Conservation (phyloP, 2,329 filamentous ascomycete genomes). For the Claviceps pazoutovae region DNA sequence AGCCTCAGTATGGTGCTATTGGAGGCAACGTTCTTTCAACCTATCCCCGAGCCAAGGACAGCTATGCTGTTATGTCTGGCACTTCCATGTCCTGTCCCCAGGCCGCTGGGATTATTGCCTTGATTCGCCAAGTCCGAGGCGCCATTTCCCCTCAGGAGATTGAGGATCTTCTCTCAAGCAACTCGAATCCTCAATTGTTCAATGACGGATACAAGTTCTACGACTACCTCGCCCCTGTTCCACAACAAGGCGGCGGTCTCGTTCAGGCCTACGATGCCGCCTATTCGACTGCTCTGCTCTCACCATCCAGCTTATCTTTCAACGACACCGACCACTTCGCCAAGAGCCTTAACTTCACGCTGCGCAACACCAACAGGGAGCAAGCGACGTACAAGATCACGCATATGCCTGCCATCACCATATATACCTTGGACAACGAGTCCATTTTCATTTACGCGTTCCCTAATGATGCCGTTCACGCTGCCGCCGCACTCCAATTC, state of each 20-base stretch:
- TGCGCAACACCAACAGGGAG: constrained; percentile 38
- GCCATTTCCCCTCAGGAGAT: constrained; percentile 35
- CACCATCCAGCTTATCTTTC: constrained; percentile 44
- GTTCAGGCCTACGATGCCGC: constrained; percentile 47
- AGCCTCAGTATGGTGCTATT: constrained; percentile 41
- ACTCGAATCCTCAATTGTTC: constrained; percentile 33
- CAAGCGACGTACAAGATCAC: constrained; percentile 37
- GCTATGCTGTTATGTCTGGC: constrained; percentile 38
- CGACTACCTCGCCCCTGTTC: constrained; percentile 35
- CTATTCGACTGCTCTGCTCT: constrained; percentile 36
- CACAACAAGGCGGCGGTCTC: constrained; percentile 47
- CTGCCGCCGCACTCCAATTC: constrained; percentile 21
- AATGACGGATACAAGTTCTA: constrained; percentile 26
- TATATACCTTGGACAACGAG: constrained; percentile 31
- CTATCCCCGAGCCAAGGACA: constrained; percentile 30
- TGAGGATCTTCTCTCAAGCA: constrained; percentile 34
- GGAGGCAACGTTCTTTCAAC: constrained; percentile 46
- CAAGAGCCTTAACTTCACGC: constrained; percentile 34
- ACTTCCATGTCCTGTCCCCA: constrained; percentile 49
- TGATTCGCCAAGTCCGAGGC: constrained; percentile 38
- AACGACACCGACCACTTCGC: constrained; percentile 48
- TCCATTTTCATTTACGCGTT: constrained; percentile 26
- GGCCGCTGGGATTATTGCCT: constrained; percentile 38
- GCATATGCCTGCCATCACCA: constrained; percentile 35
- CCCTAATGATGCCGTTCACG: constrained; percentile 29